These are phyloP conservation scores for Geoglossum cookeanum DNA, from an alignment of 2,329 filamentous ascomycete species.

Conservation along the genomic window DNA sequence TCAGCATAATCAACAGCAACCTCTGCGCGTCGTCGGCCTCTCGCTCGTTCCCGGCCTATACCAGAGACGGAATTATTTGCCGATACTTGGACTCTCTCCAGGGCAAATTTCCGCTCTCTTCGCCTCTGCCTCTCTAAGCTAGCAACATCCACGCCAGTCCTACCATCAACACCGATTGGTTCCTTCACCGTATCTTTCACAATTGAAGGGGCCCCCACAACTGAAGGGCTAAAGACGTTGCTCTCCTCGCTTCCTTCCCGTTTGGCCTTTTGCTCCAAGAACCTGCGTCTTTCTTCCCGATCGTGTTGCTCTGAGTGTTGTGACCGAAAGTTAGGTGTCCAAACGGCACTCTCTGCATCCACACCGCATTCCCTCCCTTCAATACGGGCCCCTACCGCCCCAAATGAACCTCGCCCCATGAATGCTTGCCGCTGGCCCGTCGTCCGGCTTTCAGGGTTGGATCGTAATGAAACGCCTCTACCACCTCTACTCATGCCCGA, in stretches of 20 bases:
- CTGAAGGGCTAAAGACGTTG: background rate
- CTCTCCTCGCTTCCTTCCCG: background rate
- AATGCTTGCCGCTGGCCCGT: no score
- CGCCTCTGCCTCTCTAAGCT: background rate
- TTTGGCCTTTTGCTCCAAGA: background rate
- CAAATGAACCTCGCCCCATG: no score
- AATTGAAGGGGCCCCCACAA: background rate
- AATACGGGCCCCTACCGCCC: background rate
- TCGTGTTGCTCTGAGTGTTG: background rate
- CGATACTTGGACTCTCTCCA: background rate
- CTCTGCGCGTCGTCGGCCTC: background rate
- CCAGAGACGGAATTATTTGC: background rate
- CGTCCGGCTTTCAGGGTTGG: no score
- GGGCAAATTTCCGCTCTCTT: background rate
- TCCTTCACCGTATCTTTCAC: no score
- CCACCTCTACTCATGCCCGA: no score
- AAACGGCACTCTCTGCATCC: background rate
- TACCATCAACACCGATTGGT: background rate
- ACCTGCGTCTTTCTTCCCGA: background rate
- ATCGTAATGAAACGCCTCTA: no score
- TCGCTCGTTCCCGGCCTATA: background rate
- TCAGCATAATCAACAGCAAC: constrained; percentile 10
- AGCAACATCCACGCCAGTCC: background rate
- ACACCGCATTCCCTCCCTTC: background rate
- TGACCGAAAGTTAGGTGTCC: background rate